Evolutionary conservation across 352 stramenopile species (phyloP).

Genomic region (Globisporangium rhizosaccharum): DNA sequence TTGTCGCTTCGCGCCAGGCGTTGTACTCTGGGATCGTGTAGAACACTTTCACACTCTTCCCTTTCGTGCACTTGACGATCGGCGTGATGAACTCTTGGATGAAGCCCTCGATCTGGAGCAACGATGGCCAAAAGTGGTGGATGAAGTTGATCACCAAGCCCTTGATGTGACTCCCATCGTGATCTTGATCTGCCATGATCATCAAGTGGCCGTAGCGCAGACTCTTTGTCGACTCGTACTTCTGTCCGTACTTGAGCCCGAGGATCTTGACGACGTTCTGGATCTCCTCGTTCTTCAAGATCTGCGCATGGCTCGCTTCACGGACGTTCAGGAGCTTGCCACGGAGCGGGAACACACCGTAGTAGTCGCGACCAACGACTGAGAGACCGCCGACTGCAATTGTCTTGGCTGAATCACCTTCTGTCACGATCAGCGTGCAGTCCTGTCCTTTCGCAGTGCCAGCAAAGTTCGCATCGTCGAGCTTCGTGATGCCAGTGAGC

Average conservation of each 20-base stretch:
- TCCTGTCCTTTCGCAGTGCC: constrained; percentile 85
- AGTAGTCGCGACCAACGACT: constrained; percentile 94
- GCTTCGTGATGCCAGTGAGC: constrained; percentile 91
- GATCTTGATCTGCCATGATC: constrained; percentile 99
- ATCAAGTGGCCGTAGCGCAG: constrained; percentile 96
- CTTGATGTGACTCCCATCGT: constrained; percentile 99
- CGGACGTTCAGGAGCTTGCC: constrained; percentile 99
- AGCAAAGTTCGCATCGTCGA: constrained; percentile 97
- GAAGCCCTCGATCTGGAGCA: constrained; percentile 90
- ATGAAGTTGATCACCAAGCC: constrained; percentile 99
- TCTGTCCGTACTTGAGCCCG: constrained; percentile 94
- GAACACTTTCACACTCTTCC: constrained; percentile 84
- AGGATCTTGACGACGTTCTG: constrained; percentile 97
- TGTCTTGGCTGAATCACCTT: constrained; percentile 98
- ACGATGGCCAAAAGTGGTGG: constrained; percentile 96
- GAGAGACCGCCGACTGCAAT: constrained; percentile 95
- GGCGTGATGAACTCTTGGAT: constrained; percentile 96
- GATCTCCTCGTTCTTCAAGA: constrained; percentile 97
- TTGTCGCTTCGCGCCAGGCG: constrained; percentile 83
- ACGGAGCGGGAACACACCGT: constrained; percentile 96
- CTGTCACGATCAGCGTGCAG: constrained; percentile 98
- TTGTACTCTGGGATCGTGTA: constrained; percentile 98
- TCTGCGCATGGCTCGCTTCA: constrained; percentile 95
- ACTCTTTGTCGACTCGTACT: constrained; percentile 87
- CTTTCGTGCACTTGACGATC: constrained; percentile 95